Conservation (phyloP, 2,329 filamentous ascomycete genomes). For the Byssoonygena ceratinophila region DNA sequence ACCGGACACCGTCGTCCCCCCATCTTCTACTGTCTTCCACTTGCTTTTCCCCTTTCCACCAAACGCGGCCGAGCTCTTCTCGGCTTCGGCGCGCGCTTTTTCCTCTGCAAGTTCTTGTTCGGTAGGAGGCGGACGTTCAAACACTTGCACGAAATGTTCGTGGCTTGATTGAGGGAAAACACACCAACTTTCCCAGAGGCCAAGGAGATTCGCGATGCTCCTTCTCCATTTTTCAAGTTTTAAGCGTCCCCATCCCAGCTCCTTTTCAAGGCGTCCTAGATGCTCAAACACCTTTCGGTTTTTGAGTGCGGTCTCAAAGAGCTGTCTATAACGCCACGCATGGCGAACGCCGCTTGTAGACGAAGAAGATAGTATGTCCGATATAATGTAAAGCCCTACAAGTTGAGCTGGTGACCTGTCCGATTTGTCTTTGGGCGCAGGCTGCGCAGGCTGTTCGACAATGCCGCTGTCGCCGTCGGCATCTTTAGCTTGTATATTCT, state of each 20-base stretch:
- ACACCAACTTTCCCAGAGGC: conserved; percentile 56
- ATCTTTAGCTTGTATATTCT: conserved; percentile 22
- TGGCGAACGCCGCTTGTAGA: conserved; percentile 66
- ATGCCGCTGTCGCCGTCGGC: conserved; percentile 29
- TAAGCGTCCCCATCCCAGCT: conserved; percentile 66
- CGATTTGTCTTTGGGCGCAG: conserved; percentile 35
- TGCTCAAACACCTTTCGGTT: conserved; percentile 60
- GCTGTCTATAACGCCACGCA: conserved; percentile 73
- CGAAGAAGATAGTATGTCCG: conserved; percentile 70
- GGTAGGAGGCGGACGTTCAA: conserved; percentile 57
- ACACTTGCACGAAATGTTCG: conserved; percentile 57
- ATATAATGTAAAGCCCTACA: conserved; percentile 69
- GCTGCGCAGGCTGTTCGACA: conserved; percentile 26
- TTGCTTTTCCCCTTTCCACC: conserved; percentile 35
- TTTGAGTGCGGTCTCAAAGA: conserved; percentile 64
- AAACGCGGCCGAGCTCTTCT: conserved; percentile 29
- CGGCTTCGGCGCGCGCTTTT: conserved; percentile 34
- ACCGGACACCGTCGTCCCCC: conserved; percentile 17
- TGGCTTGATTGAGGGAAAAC: conserved; percentile 65
- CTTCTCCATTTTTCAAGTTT: conserved; percentile 77
- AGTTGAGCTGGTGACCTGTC: conserved; percentile 66
- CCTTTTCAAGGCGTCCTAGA: conserved; percentile 62
- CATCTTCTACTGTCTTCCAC: conserved; percentile 40
- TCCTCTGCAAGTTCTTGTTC: conserved; percentile 37
- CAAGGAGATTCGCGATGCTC: conserved; percentile 57